Evolutionary conservation across 106 monocot species (phyloP).

Genomic region (Phalaenopsis aphrodite): DNA sequence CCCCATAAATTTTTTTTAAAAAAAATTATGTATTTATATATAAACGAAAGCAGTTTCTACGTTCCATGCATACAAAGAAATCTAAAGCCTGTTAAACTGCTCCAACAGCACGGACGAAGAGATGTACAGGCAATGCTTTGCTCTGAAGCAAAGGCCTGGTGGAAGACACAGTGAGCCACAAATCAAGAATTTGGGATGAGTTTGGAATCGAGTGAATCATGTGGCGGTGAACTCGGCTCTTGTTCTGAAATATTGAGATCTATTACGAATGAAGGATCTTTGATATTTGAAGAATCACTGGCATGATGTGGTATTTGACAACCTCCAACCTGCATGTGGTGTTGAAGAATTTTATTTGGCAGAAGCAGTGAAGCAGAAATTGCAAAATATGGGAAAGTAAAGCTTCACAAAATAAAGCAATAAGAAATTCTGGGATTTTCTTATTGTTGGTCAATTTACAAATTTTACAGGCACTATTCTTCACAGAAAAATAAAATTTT

Average conservation of each 20-base stretch:
- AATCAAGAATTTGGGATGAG: not conserved
- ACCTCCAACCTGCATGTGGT: not conserved
- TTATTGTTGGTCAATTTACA: too few relatives aligned
- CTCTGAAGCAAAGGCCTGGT: not conserved
- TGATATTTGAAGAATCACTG: not conserved
- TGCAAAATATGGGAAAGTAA: not conserved
- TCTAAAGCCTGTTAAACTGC: not conserved
- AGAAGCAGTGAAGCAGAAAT: too few relatives aligned
- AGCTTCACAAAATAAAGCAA: not conserved
- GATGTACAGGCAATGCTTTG: not conserved
- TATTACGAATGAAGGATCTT: not conserved
- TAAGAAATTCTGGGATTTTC: too few relatives aligned
- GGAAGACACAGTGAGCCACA: not conserved
- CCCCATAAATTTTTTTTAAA: too few relatives aligned
- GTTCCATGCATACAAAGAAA: too few relatives aligned
- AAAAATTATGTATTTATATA: too few relatives aligned
- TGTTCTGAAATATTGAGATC: not conserved
- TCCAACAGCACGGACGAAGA: not conserved
- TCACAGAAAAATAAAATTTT: too few relatives aligned
- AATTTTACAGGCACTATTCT: too few relatives aligned
- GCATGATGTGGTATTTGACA: not conserved
- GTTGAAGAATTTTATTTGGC: too few relatives aligned
- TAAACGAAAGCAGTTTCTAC: too few relatives aligned
- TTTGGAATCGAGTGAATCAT: not conserved
- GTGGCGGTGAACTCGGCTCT: not conserved